Evolutionary conservation across 345 rosid genomes (phyloP).

Genomic region (Citrus australasica): DNA sequence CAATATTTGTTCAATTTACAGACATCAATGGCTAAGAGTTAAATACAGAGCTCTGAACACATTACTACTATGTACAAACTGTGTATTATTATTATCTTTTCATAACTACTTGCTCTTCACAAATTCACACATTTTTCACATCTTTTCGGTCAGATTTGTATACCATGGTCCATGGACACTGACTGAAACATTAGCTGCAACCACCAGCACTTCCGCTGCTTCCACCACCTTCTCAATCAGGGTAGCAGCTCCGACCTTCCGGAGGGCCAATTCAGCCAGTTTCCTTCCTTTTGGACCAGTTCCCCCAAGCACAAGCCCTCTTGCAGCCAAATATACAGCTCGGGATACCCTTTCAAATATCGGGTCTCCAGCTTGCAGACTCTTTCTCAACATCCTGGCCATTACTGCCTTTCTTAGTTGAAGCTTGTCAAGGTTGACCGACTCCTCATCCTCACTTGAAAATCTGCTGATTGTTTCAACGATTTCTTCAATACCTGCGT

Average conservation of each 20-base stretch:
- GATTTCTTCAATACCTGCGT: constrained; percentile 56
- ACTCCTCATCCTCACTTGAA: constrained; percentile 25
- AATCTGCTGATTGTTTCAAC: constrained; percentile 44
- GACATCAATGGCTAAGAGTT: not conserved
- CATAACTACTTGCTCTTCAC: too few relatives aligned
- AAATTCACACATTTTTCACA: constrained; percentile 13
- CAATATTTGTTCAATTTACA: constrained; percentile 5
- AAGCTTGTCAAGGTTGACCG: constrained; percentile 22
- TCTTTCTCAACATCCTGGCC: constrained; percentile 64
- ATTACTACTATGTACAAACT: constrained; percentile 9
- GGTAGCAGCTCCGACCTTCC: constrained; percentile 54
- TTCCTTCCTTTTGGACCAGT: constrained; percentile 46
- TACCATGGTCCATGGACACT: constrained; percentile 76
- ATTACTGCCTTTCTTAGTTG: constrained; percentile 50
- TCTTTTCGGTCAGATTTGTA: constrained; percentile 27
- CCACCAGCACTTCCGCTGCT: constrained; percentile 53
- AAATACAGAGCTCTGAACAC: not conserved
- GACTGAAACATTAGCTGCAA: constrained; percentile 58
- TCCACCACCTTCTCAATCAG: constrained; percentile 57
- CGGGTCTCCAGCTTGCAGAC: constrained; percentile 74
- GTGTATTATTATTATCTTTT: not conserved
- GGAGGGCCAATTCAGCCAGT: constrained; percentile 53
- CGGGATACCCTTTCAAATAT: constrained; percentile 68
- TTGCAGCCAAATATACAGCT: constrained; percentile 56
- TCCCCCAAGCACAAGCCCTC: constrained; percentile 70